These are phyloP conservation scores for Dactylorhiza incarnata DNA, from an alignment of 106 monocot species.

Conservation along the genomic window DNA sequence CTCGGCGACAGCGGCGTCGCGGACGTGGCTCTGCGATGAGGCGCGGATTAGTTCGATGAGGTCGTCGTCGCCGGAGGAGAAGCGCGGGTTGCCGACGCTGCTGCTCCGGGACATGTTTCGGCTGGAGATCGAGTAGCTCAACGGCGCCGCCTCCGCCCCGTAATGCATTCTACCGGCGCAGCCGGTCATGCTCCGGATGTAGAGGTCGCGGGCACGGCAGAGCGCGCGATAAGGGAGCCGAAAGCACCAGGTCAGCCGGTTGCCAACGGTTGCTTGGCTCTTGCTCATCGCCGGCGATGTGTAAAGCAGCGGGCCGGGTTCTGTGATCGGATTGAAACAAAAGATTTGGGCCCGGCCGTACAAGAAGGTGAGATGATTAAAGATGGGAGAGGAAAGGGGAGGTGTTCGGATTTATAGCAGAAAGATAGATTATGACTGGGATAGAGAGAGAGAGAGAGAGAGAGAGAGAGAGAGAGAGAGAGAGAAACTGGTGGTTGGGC, in stretches of 20 bases:
- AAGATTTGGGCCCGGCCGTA: background rate
- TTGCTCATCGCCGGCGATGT: slow-evolving; percentile 2
- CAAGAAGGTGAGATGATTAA: background rate
- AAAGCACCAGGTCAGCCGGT: slow-evolving; percentile 16
- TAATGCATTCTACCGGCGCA: slow-evolving; percentile 25
- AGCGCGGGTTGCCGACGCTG: slow-evolving; percentile 10
- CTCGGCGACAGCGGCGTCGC: background rate
- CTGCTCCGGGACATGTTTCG: slow-evolving; percentile 14
- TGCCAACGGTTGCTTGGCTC: background rate
- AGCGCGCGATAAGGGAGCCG: slow-evolving; percentile 38
- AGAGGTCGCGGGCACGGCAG: slow-evolving; percentile 31
- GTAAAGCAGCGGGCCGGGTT: background rate
- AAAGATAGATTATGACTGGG: no score
- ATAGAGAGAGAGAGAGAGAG: background rate
- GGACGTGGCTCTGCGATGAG: slow-evolving; percentile 14
- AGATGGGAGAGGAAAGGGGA: background rate
- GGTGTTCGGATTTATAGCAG: background rate
- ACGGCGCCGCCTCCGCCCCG: slow-evolving; percentile 6
- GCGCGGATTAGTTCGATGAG: slow-evolving; percentile 50
- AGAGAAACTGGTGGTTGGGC: background rate
- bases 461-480: background rate
- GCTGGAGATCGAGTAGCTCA: background rate
- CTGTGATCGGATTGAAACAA: background rate
- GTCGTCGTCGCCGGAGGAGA: slow-evolving; percentile 32
- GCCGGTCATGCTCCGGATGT: slow-evolving; percentile 40